These are phyloP conservation scores for Kitagawia praeruptora DNA, from an alignment of 129 eudicot genomes.

Conservation along the genomic window DNA sequence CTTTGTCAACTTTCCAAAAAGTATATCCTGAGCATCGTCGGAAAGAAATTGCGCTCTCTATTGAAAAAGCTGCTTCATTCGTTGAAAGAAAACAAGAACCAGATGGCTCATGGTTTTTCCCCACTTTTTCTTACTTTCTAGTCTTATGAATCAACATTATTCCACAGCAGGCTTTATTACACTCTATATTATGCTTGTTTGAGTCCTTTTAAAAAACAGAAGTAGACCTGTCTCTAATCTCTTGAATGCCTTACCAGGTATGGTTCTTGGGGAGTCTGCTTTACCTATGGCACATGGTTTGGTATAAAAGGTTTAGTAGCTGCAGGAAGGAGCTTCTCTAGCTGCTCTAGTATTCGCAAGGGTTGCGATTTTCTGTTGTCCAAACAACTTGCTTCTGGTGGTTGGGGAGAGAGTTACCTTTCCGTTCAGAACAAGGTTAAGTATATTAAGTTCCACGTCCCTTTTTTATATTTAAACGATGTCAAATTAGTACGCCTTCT, in stretches of 20 bases:
- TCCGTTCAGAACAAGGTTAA: slow-evolving; percentile 42
- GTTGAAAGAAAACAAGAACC: slow-evolving; percentile 59
- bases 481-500: neutral
- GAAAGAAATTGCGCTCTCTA: slow-evolving; percentile 54
- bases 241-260: neutral
- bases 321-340: slow-evolving; percentile 37
- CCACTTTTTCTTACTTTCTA: neutral
- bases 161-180: neutral
- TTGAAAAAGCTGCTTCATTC: slow-evolving; percentile 50
- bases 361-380: slow-evolving; percentile 59
- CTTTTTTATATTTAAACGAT: neutral
- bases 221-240: neutral
- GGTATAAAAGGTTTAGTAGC: slow-evolving; percentile 56
- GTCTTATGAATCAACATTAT: neutral
- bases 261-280: slow-evolving; percentile 62
- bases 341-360: slow-evolving; percentile 38
- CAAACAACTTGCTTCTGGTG: slow-evolving; percentile 59
- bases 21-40: slow-evolving; percentile 69
- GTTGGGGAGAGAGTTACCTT: slow-evolving; percentile 72
- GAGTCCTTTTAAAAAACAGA: neutral
- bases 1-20: slow-evolving; percentile 52
- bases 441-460: neutral
- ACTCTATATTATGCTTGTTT: neutral
- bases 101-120: slow-evolving; percentile 78
- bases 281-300: slow-evolving; percentile 81